Conservation (phyloP, 2,329 filamentous ascomycete genomes). For the Diplodia mutila region DNA sequence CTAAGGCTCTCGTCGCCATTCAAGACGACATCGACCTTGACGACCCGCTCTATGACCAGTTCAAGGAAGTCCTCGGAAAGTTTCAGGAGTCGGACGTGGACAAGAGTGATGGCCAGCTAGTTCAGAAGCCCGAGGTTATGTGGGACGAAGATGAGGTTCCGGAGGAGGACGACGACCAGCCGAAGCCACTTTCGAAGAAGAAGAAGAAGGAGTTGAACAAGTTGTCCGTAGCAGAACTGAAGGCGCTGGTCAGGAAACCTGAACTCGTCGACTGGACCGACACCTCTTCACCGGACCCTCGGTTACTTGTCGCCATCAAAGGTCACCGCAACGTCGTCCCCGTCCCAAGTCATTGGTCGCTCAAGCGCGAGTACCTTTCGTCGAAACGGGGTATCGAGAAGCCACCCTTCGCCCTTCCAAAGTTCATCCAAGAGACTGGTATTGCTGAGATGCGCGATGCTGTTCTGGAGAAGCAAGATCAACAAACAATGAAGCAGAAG, state of each 20-base stretch:
- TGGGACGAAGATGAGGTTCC: slow-evolving; percentile 86
- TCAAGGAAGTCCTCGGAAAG: slow-evolving; percentile 78
- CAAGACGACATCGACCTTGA: slow-evolving; percentile 62
- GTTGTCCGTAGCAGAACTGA: slow-evolving; percentile 91
- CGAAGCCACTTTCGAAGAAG: slow-evolving; percentile 85
- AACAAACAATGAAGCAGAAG: slow-evolving; percentile 90
- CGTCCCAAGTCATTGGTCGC: slow-evolving; percentile 89
- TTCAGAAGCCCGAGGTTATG: slow-evolving; percentile 79
- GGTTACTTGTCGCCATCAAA: slow-evolving; percentile 91
- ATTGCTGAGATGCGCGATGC: slow-evolving; percentile 98
- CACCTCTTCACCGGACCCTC: slow-evolving; percentile 85
- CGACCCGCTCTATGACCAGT: slow-evolving; percentile 81
- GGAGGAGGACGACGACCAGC: slow-evolving; percentile 70
- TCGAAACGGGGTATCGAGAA: slow-evolving; percentile 98
- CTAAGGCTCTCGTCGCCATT: slow-evolving; percentile 42
- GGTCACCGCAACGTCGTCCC: slow-evolving; percentile 93
- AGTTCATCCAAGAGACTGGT: slow-evolving; percentile 96
- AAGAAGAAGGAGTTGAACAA: slow-evolving; percentile 90
- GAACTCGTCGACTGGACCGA: slow-evolving; percentile 99
- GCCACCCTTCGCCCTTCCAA: slow-evolving; percentile 85
- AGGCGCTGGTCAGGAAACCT: slow-evolving; percentile 85
- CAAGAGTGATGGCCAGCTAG: slow-evolving; percentile 56
- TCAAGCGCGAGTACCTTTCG: slow-evolving; percentile 96
- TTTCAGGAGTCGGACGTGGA: slow-evolving; percentile 65
- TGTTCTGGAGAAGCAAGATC: slow-evolving; percentile 91